These are phyloP conservation scores for Diaporthe velutina DNA, from an alignment of 2,329 filamentous ascomycete genomes.

Conservation along the genomic window DNA sequence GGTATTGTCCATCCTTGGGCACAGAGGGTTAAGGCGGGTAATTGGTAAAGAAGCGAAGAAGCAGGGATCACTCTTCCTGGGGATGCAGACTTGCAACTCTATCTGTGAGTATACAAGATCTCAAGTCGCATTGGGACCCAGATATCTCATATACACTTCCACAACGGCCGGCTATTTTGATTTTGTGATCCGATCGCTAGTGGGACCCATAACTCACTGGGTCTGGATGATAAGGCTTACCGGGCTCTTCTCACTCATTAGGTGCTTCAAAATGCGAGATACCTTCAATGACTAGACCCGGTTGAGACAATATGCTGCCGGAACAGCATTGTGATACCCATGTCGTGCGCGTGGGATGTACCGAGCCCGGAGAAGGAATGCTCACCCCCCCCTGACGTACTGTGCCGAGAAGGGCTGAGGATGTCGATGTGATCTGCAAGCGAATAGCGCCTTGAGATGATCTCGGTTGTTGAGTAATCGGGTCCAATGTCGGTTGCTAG, in stretches of 20 bases:
- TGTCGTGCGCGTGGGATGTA: not conserved
- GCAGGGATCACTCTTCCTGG: not conserved
- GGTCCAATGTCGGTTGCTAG: not conserved
- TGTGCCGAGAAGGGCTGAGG: not conserved
- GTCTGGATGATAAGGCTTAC: not conserved
- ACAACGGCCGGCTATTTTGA: not conserved
- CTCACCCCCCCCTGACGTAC: not conserved
- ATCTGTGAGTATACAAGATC: not conserved
- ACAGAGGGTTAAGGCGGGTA: not conserved
- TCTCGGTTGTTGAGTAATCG: constrained; percentile 21
- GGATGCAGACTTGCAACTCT: not conserved
- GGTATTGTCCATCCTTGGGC: not conserved
- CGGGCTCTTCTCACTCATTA: not conserved
- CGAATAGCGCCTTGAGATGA: not conserved
- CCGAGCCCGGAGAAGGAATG: not conserved
- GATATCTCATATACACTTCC: not conserved
- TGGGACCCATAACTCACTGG: not conserved
- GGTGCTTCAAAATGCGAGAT: not conserved
- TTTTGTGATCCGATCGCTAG: constrained; percentile 18
- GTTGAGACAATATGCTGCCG: not conserved
- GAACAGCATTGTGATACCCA: not conserved
- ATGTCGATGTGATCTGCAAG: not conserved
- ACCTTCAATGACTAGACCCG: not conserved
- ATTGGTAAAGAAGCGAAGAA: not conserved
- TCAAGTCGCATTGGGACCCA: not conserved